A percentile compares a stretch with the other conserved stretches of the same genome.
These are phyloP conservation scores for Histomonas meleagridis DNA, from an alignment of 208 protist species.

Conservation along the genomic window DNA sequence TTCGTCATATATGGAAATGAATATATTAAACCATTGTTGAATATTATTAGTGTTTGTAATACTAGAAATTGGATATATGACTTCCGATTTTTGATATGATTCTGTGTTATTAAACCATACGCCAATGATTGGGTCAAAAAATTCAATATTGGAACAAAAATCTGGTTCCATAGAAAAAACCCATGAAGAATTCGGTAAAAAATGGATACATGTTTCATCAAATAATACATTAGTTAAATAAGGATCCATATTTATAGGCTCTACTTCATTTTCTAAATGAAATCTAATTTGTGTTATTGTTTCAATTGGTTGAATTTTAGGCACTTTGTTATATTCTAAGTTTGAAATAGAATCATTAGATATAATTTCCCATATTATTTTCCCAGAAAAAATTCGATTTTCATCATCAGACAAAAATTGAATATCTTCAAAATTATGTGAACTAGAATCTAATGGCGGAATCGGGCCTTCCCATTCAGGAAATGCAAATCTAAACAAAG, in stretches of 20 bases:
- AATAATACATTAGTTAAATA: no score
- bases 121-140: neutral
- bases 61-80: neutral
- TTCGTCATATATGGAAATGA: neutral
- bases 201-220: neutral
- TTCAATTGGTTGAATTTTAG: neutral
- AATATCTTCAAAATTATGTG: neutral
- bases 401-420: neutral
- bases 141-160: neutral
- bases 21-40: neutral
- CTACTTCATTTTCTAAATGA: neutral
- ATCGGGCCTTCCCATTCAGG: neutral
- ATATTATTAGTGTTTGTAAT: neutral
- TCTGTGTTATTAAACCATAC: neutral
- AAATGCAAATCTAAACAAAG: neutral
- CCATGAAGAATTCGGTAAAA: neutral
- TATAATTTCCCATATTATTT: neutral
- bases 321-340: neutral
- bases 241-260: no score
- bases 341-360: neutral
- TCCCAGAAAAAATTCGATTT: neutral
- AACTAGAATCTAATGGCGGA: neutral
- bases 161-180: neutral
- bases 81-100: neutral
- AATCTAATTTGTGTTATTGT: neutral